These are phyloP conservation scores for Colletotrichum sp. DNA, from an alignment of 2,329 filamentous ascomycete genomes.

Conservation along the genomic window DNA sequence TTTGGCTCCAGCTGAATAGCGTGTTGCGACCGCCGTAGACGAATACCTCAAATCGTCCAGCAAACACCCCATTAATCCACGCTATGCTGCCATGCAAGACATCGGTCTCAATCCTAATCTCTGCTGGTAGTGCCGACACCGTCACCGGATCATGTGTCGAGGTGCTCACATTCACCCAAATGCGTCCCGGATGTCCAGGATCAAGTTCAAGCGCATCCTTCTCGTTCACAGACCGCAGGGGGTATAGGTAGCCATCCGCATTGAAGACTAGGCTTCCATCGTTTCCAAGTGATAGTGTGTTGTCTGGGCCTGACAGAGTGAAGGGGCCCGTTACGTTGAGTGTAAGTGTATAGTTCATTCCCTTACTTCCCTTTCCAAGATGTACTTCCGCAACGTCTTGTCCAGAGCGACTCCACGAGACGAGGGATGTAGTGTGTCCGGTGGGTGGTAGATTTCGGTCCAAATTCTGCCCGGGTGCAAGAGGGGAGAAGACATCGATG, in stretches of 20 bases:
- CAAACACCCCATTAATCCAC: constrained; percentile 51
- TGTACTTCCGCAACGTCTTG: background rate
- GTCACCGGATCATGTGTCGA: constrained; percentile 48
- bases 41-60: constrained; percentile 58
- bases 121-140: constrained; percentile 33
- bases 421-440: no score
- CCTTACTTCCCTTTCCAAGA: constrained; percentile 45
- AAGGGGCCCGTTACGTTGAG: constrained; percentile 28
- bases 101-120: constrained; percentile 49
- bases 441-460: constrained; percentile 35
- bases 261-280: background rate
- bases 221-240: constrained; percentile 49
- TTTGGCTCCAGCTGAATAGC: constrained; percentile 59
- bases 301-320: background rate
- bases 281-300: background rate
- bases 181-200: constrained; percentile 51
- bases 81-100: constrained; percentile 50
- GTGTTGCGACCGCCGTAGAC: constrained; percentile 58
- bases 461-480: constrained; percentile 48
- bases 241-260: constrained; percentile 46
- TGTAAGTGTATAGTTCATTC: constrained; percentile 48
- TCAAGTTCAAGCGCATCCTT: constrained; percentile 53
- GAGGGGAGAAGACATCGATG: constrained; percentile 40
- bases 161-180: constrained; percentile 53
- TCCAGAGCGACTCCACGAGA: constrained; percentile 35